Evolutionary conservation across 2,329 filamentous ascomycete genomes (phyloP), one percentile per base, ranked within the genome.

Genomic region (Dryadomyces quercus-mongolicae): DNA sequence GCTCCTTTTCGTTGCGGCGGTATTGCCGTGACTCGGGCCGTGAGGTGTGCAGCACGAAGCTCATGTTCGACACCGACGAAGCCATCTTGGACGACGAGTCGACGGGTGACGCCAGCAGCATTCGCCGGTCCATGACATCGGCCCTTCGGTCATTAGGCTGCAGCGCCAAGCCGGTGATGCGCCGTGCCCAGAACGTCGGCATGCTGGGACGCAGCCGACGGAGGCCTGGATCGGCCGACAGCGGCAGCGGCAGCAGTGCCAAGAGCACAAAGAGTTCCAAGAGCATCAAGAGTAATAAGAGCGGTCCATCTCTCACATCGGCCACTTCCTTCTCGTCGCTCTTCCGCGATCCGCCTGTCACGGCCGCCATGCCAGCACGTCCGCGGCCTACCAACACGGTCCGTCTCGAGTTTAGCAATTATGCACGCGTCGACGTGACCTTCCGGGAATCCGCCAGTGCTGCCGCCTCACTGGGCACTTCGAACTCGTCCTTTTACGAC

Each of bases 321-420:
- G 21, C 22, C 9, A 15, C 49, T 20, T 51, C 49, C 21, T 51
- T 51, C 21, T 49, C 46, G 15, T 54, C 46, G 46, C 46, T 54
- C 38, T 54, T 49, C 34, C 38, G 44, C 38, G 38, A 40, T 3
- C 15, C 36, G 36, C 36, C 10, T 12, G 36, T 4, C 36, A 40
- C 36, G 18, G 59, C 56, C 56, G 60, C 54, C 51, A 54, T 21
- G 51, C 36, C 36, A 4, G 36, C 36, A 4, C 36, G 36, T 4
- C 36, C 36, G 36, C 62, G 74, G 47, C 56, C 87, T 18, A 87
- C 84, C 55, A 89, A 95, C 67, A 85, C 79, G 40, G 86, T 92
- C 66, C 88, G 90, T 69, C 78, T 98, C 38, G 92, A 97, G 66
- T 98, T 96, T 67, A 94, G 89, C 60, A 98, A 97, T 71, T 98